Evolutionary conservation across 306 rosid genomes (phyloP).

Genomic region (Cyclanthera cordifolia): DNA sequence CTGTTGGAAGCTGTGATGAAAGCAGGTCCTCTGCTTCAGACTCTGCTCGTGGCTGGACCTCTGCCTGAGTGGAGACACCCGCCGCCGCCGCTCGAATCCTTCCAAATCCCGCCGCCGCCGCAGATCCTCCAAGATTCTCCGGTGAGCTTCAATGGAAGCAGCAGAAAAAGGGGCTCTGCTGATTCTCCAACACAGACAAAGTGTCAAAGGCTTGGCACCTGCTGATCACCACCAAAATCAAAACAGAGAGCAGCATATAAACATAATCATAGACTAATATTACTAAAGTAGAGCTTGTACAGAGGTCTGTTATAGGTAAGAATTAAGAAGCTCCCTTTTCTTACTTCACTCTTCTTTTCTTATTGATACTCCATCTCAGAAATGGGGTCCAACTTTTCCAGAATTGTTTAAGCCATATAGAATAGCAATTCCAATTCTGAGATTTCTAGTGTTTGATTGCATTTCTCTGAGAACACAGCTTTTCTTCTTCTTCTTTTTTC

Average conservation of each 20-base stretch:
- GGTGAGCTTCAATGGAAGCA: constrained; percentile 18
- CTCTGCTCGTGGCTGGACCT: constrained; percentile 86
- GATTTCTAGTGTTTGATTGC: background rate
- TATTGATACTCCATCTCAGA: background rate
- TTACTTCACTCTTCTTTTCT: background rate
- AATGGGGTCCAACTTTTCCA: constrained; percentile 2
- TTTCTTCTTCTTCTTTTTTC: too few species aligned
- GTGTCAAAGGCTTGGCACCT: constrained; percentile 59
- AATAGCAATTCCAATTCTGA: constrained; percentile 14
- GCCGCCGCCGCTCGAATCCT: constrained; percentile 85
- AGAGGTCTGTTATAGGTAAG: constrained; percentile 1
- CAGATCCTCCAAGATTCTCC: constrained; percentile 43
- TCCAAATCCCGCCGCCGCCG: constrained; percentile 47
- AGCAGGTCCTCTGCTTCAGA: constrained; percentile 92
- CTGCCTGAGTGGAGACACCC: constrained; percentile 99
- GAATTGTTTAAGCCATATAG: background rate
- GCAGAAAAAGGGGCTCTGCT: constrained; percentile 71
- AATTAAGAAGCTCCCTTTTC: constrained; percentile 1
- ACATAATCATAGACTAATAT: background rate
- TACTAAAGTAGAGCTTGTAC: constrained; percentile 11
- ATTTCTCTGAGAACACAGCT: background rate
- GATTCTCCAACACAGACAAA: constrained; percentile 56
- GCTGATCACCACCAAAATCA: constrained; percentile 32
- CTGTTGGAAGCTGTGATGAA: constrained; percentile 94
- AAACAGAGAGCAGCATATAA: constrained; percentile 14